A percentile compares a stretch with the other conserved stretches of the same genome.
phyloP scores from a whole-genome alignment of 75 land plant genomes.

The Larix kaempferi region DNA sequence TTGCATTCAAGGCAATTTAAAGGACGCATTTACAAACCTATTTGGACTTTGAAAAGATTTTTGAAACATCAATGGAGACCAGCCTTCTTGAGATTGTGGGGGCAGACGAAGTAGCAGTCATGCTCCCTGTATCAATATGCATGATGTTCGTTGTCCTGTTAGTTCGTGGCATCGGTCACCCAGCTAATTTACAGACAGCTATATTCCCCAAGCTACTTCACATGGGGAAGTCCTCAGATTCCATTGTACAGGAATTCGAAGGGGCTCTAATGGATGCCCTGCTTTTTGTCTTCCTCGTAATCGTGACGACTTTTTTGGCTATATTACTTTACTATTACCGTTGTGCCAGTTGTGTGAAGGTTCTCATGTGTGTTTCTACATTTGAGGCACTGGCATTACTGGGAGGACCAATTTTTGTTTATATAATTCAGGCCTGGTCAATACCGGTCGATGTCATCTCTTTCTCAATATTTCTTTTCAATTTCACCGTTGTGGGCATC shows the following conservation, averaged over 20 bases:
- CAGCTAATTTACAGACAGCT: neutral
- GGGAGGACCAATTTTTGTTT: constrained; percentile 57
- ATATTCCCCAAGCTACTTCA: constrained; percentile 12
- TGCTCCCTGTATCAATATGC: constrained; percentile 78
- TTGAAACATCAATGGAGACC: constrained; percentile 7
- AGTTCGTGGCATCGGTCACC: constrained; percentile 43
- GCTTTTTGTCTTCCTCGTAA: constrained; percentile 55
- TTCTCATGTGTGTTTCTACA: constrained; percentile 61
- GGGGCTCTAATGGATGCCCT: constrained; percentile 73
- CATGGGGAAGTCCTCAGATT: constrained; percentile 36
- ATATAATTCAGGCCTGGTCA: constrained; percentile 41
- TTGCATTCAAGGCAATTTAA: too few species aligned
- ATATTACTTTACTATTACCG: constrained; percentile 72
- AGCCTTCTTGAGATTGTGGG: constrained; percentile 56
- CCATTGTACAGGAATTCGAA: constrained; percentile 54
- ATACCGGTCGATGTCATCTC: constrained; percentile 53
- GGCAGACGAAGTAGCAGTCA: constrained; percentile 56
- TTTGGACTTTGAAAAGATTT: too few species aligned
- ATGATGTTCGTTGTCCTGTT: constrained; percentile 78
- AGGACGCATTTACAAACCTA: too few species aligned
- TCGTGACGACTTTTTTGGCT: constrained; percentile 61
- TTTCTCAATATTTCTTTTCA: constrained; percentile 42
- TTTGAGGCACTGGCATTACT: constrained; percentile 47
- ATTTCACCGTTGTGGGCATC: constrained; percentile 63
- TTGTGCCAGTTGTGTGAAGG: constrained; percentile 53